Evolutionary conservation across 768 basidiomycete species (phyloP).

Genomic region (Erythrobasidium yunnanense): DNA sequence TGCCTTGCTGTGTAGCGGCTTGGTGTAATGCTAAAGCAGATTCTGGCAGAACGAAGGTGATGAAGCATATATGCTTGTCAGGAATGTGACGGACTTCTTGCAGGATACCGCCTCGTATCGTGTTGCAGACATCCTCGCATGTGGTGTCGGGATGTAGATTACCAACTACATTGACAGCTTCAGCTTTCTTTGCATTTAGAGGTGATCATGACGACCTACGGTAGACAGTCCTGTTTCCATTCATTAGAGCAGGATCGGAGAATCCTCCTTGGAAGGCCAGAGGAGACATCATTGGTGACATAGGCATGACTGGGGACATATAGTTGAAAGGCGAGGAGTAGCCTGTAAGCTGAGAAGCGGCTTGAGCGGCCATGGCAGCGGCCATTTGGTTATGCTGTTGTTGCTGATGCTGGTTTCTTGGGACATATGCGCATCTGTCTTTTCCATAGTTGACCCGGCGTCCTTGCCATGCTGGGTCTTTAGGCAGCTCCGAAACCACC

Average conservation of each 20-base stretch:
- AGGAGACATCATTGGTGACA: conserved; percentile 35
- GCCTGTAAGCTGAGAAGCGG: conserved; percentile 13
- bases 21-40: conserved; percentile 91
- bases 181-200: neutral
- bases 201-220: conserved; percentile 38
- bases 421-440: conserved; percentile 94
- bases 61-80: conserved; percentile 63
- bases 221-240: conserved; percentile 84
- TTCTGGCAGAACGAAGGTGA: conserved; percentile 77
- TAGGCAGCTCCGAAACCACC: conserved; percentile 87
- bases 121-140: conserved; percentile 88
- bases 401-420: conserved; percentile 74
- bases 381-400: conserved; percentile 44
- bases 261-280: conserved; percentile 41
- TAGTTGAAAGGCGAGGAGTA: conserved; percentile 29
- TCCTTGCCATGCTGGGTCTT: conserved; percentile 84
- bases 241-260: conserved; percentile 44
- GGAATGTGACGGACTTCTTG: conserved; percentile 91
- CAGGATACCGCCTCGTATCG: conserved; percentile 88
- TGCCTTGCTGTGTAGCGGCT: conserved; percentile 74
- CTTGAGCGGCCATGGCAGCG: conserved; percentile 38
- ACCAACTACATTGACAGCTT: conserved; percentile 22
- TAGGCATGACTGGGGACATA: conserved; percentile 39
- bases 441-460: conserved; percentile 98
- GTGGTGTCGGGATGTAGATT: conserved; percentile 95